phyloP scores from a whole-genome alignment of 163 green algal genomes.

The Picocystis sp. region DNA sequence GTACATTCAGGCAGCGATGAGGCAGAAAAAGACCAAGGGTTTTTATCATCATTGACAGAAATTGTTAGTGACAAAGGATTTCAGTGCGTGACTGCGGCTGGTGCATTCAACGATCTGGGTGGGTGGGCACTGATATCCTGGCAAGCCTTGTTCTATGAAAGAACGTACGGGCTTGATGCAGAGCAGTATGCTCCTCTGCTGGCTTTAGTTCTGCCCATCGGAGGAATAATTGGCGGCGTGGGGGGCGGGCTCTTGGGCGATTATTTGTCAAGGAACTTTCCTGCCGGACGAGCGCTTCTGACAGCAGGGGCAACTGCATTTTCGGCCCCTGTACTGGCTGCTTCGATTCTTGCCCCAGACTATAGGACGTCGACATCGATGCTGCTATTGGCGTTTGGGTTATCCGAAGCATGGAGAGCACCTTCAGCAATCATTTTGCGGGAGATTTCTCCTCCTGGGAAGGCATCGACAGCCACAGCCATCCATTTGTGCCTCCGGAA shows the following conservation, averaged over 20 bases:
- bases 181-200: slow-evolving; percentile 61
- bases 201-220: slow-evolving; percentile 59
- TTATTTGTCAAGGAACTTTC: slow-evolving; percentile 27
- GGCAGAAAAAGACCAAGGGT: neutral
- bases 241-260: slow-evolving; percentile 55
- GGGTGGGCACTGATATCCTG: slow-evolving; percentile 68
- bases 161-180: slow-evolving; percentile 39
- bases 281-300: slow-evolving; percentile 37
- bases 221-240: slow-evolving; percentile 68
- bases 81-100: slow-evolving; percentile 16
- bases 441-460: slow-evolving; percentile 42
- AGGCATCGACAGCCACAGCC: slow-evolving; percentile 56
- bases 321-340: slow-evolving; percentile 46
- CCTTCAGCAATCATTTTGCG: slow-evolving; percentile 58
- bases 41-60: neutral
- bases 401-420: slow-evolving; percentile 67
- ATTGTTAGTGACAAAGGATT: slow-evolving; percentile 2
- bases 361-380: slow-evolving; percentile 47
- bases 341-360: slow-evolving; percentile 40
- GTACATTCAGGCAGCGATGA: neutral
- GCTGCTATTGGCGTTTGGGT: slow-evolving; percentile 53
- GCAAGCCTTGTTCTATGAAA: slow-evolving; percentile 71
- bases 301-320: slow-evolving; percentile 39
- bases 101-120: slow-evolving; percentile 68
- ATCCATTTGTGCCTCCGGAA: slow-evolving; percentile 75